Percentiles rank a stretch among this genome's conserved stretches.
Conservation (phyloP, 768 basidiomycete species). For the Podaxis carcinomalis region DNA sequence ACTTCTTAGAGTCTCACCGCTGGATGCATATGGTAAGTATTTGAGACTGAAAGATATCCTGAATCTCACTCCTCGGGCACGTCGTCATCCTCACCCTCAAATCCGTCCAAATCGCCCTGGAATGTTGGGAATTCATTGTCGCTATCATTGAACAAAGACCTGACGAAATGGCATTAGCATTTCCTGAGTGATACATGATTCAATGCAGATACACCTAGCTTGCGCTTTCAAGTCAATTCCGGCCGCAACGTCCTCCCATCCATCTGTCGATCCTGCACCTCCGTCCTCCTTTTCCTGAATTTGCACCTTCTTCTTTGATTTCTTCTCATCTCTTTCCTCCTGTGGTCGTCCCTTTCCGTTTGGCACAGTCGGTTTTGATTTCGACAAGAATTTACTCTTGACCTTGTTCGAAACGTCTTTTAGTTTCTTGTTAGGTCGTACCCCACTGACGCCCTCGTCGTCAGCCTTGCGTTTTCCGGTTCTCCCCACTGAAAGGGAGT, state of each 20-base stretch:
- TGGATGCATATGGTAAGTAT: conserved; percentile 19
- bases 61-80: conserved; percentile 27
- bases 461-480: conserved; percentile 75
- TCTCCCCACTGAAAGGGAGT: conserved; percentile 40
- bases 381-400: conserved; percentile 24
- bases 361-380: conserved; percentile 15
- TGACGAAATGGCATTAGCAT: conserved; percentile 18
- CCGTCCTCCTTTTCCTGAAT: conserved; percentile 17
- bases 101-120: conserved; percentile 45
- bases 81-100: conserved; percentile 41
- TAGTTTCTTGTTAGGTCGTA: conserved; percentile 42
- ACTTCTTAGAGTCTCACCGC: conserved; percentile 48
- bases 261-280: conserved; percentile 32
- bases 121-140: conserved; percentile 32
- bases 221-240: conserved; percentile 38
- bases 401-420: conserved; percentile 39
- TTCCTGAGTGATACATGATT: not conserved
- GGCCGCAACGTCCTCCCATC: conserved; percentile 64
- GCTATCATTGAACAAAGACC: conserved; percentile 43
- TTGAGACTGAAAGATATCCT: not conserved
- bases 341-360: conserved; percentile 11
- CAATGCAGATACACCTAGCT: conserved; percentile 30
- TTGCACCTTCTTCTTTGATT: conserved; percentile 8
- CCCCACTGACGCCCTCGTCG: conserved; percentile 28
- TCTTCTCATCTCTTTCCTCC: conserved; percentile 14